Evolutionary conservation across 305 asterid genomes (phyloP).

Genomic region (Caryopteris hybrid): DNA sequence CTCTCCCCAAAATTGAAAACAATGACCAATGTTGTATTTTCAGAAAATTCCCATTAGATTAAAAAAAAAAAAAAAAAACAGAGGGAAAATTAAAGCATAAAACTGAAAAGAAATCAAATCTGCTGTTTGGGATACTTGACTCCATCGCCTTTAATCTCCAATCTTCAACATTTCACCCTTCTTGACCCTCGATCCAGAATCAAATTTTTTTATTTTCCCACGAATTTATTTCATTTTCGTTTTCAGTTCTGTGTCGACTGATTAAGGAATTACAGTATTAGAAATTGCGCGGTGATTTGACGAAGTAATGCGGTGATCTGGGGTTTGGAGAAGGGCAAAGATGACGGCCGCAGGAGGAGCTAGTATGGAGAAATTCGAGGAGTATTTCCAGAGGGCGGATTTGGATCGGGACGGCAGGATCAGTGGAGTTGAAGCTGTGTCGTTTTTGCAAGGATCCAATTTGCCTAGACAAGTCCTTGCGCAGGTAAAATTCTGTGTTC

Average conservation of each 20-base stretch:
- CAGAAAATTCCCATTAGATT: neutral
- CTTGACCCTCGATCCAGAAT: conserved; percentile 13
- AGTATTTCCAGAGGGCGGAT: conserved; percentile 67
- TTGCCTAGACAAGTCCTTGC: conserved; percentile 76
- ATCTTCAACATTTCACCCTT: conserved; percentile 5
- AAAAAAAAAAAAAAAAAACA: neutral
- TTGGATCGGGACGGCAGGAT: conserved; percentile 87
- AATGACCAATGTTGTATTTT: neutral
- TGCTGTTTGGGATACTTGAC: neutral
- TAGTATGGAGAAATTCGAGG: conserved; percentile 16
- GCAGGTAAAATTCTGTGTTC: conserved; percentile 34
- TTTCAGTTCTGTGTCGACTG: conserved; percentile 2
- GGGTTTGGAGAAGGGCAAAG: conserved; percentile 11
- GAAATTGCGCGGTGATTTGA: conserved; percentile 13
- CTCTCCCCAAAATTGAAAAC: neutral
- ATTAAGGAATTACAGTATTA: neutral
- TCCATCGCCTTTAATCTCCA: conserved; percentile 5
- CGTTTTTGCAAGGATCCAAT: conserved; percentile 79
- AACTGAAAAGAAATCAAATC: neutral
- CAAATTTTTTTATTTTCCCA: neutral
- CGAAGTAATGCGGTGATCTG: conserved; percentile 27
- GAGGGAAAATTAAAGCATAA: neutral
- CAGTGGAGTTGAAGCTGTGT: conserved; percentile 88
- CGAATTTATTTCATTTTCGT: neutral
- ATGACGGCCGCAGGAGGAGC: conserved; percentile 40